Conservation (phyloP, 805 yeast species). For the Wickerhamiella dianesei region DNA sequence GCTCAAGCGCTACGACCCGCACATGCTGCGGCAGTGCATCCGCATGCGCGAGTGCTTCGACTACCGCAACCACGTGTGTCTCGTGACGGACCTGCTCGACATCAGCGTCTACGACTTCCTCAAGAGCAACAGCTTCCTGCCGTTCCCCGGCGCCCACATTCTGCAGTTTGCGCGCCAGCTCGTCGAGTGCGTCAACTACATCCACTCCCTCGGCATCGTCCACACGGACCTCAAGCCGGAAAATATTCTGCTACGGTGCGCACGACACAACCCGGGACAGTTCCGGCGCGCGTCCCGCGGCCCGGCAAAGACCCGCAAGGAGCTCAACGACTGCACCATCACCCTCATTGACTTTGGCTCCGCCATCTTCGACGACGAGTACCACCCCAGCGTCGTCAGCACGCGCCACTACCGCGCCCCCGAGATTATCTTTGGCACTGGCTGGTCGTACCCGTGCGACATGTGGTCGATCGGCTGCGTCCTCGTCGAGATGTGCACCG, state of each 20-base stretch:
- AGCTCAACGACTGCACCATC: slow-evolving; percentile 65
- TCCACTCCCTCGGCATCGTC: slow-evolving; percentile 79
- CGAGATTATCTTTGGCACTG: slow-evolving; percentile 83
- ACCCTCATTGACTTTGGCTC: slow-evolving; percentile 95
- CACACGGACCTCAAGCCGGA: slow-evolving; percentile 98
- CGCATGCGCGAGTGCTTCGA: slow-evolving; percentile 84
- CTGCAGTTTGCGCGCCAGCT: slow-evolving; percentile 81
- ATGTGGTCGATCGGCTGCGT: slow-evolving; percentile 96
- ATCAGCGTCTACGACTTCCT: slow-evolving; percentile 81
- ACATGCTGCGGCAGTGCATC: slow-evolving; percentile 60
- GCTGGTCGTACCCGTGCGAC: slow-evolving; percentile 96
- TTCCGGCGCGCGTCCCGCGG: slow-evolving; percentile 13
- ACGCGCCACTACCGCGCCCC: slow-evolving; percentile 97
- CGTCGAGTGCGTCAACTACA: slow-evolving; percentile 68
- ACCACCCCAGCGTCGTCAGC: slow-evolving; percentile 81
- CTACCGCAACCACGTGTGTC: slow-evolving; percentile 83
- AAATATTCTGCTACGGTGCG: slow-evolving; percentile 49
- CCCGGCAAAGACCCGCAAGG: slow-evolving; percentile 22
- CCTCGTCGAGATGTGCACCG: slow-evolving; percentile 77
- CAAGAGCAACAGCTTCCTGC: slow-evolving; percentile 65
- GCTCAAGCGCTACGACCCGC: slow-evolving; percentile 55
- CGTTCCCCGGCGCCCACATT: slow-evolving; percentile 91
- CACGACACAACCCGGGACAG: slow-evolving; percentile 2
- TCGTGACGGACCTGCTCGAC: slow-evolving; percentile 78
- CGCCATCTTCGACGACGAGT: slow-evolving; percentile 87